Base-by-base conservation (phyloP, 306 rosid genomes). In the Pyrus betulifolia region DNA sequence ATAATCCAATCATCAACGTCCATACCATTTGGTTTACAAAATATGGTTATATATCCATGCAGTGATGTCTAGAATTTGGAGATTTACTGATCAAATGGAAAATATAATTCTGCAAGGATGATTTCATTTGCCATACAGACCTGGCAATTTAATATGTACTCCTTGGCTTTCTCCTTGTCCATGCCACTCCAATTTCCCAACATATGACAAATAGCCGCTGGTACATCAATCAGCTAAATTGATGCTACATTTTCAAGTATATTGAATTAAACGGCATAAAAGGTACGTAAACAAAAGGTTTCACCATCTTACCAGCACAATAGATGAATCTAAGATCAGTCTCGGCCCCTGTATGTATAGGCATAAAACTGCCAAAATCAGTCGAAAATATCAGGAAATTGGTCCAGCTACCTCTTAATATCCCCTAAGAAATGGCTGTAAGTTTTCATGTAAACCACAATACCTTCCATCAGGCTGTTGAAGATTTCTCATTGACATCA, bases 391-490 rank as follows among this genome's bases (percentile, higher is more conserved):
- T 28, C 19, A 51, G 67, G 72, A 75, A 68, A 74, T 52, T 44
- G 60, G 49, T 69, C 30, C 52, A 72, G 33, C 69, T 12, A 79
- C 33, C 73, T 72, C 70, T n/a, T 64, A 72, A 23, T n/a, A 74
- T 11, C 51, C 13, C 25, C 7, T 57, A 22, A 72, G 40, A 22
- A 38, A 51, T 51, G 65, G n/a, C 22, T 22, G 15, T 61, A 38
- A 22, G 7, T 6, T 25, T 27, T 66, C 8, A 62, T 73, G 67
- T 72, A 68, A 42, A 69, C 71, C 86, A 71, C 64, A 70, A 27
- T 82, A 95, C 99, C 97, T 91, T 78, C 98, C 99, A 91, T 92
- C 99, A 28, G 97, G 92, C 82, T 91, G 97, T 82, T 95, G 99
- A 84, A 95, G 99, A 66, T 83, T 95, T 81, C 88, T 84, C 97